These are phyloP conservation scores for Saccharomyces hybrid DNA, from an alignment of 1,139 yeast species.

Conservation along the genomic window DNA sequence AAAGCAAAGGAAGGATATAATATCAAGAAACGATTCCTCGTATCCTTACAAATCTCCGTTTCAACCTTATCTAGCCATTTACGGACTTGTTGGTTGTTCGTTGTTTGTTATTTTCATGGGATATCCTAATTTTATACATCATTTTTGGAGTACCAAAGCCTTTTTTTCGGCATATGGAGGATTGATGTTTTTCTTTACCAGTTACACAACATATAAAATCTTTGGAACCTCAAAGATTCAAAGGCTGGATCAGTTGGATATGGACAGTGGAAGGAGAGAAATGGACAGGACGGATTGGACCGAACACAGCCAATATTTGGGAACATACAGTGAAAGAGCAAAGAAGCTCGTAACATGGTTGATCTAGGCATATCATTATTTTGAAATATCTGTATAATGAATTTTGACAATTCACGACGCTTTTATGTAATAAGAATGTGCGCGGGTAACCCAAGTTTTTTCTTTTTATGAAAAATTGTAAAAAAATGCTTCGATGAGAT, in stretches of 20 bases:
- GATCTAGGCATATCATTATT: constrained; percentile 4
- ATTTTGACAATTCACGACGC: too few relatives aligned
- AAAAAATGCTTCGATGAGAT: neutral
- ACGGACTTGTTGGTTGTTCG: constrained; percentile 49
- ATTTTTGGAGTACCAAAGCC: constrained; percentile 54
- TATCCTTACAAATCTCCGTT: constrained; percentile 73
- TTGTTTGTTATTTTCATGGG: constrained; percentile 60
- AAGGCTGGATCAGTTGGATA: constrained; percentile 60
- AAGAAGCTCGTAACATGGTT: constrained; percentile 23
- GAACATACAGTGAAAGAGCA: constrained; percentile 29
- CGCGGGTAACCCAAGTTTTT: neutral
- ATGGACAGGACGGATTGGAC: constrained; percentile 49
- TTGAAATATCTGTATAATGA: too few relatives aligned
- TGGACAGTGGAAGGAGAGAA: constrained; percentile 74
- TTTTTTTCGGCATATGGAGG: constrained; percentile 70
- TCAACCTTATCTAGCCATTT: constrained; percentile 68
- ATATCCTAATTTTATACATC: constrained; percentile 55
- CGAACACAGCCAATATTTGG: constrained; percentile 28
- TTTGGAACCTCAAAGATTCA: constrained; percentile 45
- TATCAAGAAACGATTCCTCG: constrained; percentile 50
- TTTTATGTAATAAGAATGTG: neutral
- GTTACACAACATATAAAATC: constrained; percentile 51
- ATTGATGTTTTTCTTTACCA: constrained; percentile 44
- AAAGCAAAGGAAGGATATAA: constrained; percentile 54
- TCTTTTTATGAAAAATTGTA: neutral